Conservation (phyloP, 2,329 filamentous ascomycete species). For the Penicillium sp. region DNA sequence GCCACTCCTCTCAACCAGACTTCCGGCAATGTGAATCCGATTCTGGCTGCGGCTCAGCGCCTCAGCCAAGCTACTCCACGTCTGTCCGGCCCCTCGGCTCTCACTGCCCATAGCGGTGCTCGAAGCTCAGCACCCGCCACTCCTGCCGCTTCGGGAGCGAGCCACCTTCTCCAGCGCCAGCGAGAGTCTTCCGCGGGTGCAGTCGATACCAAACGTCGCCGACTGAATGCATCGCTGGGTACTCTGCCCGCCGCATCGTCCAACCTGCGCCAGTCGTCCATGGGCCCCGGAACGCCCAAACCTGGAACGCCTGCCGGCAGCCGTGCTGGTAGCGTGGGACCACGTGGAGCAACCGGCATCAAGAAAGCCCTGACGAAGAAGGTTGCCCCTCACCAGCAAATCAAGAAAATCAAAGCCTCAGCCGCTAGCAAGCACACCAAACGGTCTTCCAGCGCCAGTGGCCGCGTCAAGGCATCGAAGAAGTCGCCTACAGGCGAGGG, state of each 20-base stretch:
- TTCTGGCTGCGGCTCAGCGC: slow-evolving; percentile 48
- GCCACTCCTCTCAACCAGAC: slow-evolving; percentile 48
- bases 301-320: slow-evolving; percentile 47
- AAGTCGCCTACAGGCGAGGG: slow-evolving; percentile 37
- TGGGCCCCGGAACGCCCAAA: slow-evolving; percentile 60
- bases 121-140: slow-evolving; percentile 43
- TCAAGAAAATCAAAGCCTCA: slow-evolving; percentile 35
- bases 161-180: slow-evolving; percentile 43
- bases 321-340: slow-evolving; percentile 56
- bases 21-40: slow-evolving; percentile 50
- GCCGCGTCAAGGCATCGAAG: slow-evolving; percentile 36
- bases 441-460: slow-evolving; percentile 38
- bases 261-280: slow-evolving; percentile 54
- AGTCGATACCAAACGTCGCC: slow-evolving; percentile 54
- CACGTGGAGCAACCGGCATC: slow-evolving; percentile 35
- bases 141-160: slow-evolving; percentile 32
- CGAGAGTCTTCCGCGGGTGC: slow-evolving; percentile 51
- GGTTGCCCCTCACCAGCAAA: slow-evolving; percentile 50
- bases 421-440: slow-evolving; percentile 36
- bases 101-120: slow-evolving; percentile 32
- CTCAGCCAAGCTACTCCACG: slow-evolving; percentile 37
- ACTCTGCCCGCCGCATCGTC: slow-evolving; percentile 51
- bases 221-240: slow-evolving; percentile 49
- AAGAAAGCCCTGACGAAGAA: slow-evolving; percentile 49
- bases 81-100: slow-evolving; percentile 33